Conservation (phyloP, 495 filamentous ascomycete species). For the Aspergillus taichungensis region DNA sequence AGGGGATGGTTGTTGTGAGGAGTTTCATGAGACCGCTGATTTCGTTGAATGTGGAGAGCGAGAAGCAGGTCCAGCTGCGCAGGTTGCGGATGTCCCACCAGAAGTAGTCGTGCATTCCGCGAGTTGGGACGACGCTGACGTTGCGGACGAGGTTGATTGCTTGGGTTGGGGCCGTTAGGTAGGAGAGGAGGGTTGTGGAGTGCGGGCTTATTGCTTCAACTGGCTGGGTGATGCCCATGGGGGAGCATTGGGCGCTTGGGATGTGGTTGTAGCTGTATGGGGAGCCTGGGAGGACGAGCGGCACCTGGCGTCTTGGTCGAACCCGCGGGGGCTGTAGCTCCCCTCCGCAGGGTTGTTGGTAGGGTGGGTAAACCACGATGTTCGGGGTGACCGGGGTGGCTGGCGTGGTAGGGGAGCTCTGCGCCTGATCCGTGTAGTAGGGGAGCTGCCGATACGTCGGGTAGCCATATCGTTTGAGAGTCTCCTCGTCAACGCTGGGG, state of each 20-base stretch:
- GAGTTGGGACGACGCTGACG: conserved; percentile 58
- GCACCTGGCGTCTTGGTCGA: conserved; percentile 26
- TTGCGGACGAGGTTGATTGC: conserved; percentile 74
- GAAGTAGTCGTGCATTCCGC: conserved; percentile 69
- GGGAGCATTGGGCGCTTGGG: conserved; percentile 39
- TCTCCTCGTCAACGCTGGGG: conserved; percentile 57
- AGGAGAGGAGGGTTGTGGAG: conserved; percentile 65
- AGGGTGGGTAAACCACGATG: conserved; percentile 34
- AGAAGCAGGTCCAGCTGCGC: conserved; percentile 73
- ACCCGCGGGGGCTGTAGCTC: conserved; percentile 13
- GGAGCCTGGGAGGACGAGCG: conserved; percentile 27
- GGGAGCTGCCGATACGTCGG: conserved; percentile 75
- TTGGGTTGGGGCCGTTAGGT: conserved; percentile 71
- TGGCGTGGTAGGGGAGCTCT: conserved; percentile 38
- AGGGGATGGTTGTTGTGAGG: conserved; percentile 60
- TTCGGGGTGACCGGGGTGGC: conserved; percentile 36
- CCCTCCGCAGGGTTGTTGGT: conserved; percentile 12
- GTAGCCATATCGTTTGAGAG: conserved; percentile 62
- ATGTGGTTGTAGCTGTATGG: conserved; percentile 36
- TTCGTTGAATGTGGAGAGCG: conserved; percentile 58
- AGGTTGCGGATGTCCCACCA: conserved; percentile 94
- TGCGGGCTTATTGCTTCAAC: conserved; percentile 24
- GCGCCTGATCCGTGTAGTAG: conserved; percentile 47
- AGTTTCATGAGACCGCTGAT: conserved; percentile 63
- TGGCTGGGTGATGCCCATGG: conserved; percentile 34